Percentiles rank a stretch among this genome's conserved stretches.
These are phyloP conservation scores for Cyberlindnera subsufficiens DNA, from an alignment of 805 yeast genomes.

Conservation along the genomic window DNA sequence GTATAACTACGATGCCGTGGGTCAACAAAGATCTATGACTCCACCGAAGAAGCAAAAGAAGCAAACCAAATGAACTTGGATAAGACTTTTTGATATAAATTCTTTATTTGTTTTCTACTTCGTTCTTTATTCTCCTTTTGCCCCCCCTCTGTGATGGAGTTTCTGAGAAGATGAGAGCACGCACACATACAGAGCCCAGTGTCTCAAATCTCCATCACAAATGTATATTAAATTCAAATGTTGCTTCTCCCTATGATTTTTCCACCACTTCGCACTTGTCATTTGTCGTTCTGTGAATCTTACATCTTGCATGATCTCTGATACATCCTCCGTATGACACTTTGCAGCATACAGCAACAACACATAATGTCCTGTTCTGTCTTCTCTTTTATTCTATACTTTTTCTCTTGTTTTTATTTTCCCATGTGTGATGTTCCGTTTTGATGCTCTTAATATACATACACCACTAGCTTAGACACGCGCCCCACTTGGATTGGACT, in stretches of 20 bases:
- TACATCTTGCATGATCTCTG: not conserved
- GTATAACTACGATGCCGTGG: slow-evolving; percentile 36
- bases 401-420: not conserved
- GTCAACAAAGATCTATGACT: slow-evolving; percentile 46
- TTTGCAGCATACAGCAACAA: not conserved
- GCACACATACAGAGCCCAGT: not conserved
- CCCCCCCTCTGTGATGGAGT: not conserved
- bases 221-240: no score
- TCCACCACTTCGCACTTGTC: no score
- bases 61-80: slow-evolving; percentile 28
- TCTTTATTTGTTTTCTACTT: not conserved
- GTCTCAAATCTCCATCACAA: no score
- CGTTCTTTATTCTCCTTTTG: not conserved
- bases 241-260: no score
- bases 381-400: not conserved
- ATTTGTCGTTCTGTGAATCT: not conserved
- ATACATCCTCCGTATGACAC: not conserved
- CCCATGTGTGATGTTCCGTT: not conserved
- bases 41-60: slow-evolving; percentile 57
- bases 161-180: not conserved
- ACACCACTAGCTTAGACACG: not conserved
- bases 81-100: not conserved
- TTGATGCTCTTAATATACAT: not conserved
- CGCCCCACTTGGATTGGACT: not conserved
- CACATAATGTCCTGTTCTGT: not conserved